Base-by-base conservation (phyloP, 148 eudicot genomes). In the Arctostaphylos glauca region DNA sequence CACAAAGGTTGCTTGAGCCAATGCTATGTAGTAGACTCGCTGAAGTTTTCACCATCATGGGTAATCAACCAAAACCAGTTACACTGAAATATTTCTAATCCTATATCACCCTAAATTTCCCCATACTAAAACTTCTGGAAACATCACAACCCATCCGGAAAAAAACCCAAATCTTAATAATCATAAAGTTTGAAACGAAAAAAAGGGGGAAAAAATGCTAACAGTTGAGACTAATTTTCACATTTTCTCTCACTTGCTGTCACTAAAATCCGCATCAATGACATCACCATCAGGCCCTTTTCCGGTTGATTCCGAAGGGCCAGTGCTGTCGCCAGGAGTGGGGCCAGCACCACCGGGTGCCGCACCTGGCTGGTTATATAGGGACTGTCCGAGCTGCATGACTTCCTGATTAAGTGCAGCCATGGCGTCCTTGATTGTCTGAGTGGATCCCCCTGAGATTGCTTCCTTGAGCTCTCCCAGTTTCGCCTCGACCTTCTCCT, bases 211-310 rank as follows among this genome's bases (percentile, higher is more conserved):
- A 50, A 80, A 47, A 66, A 6, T 14, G 59, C 59, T 31, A 5
- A 25, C 74, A n/a, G 16, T 38, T 21, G 49, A 55, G 7, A 23
- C 23, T 49, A 25, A 31, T 7, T 43, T 53, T 23, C 0, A 13
- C 62, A n/a, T 5, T 6, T 92, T 67, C 16, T 50, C 25, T 75
- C 79, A 76, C 46, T 76, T 76, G 62, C 62, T 76, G 86, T 95
- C 98, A 1, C 94, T 92, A 84, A 95, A 95, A 86, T 95, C 98
- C 16, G 98, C 98, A 87, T 95, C 98, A 23, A 95, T 94, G 75
- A 95, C 98, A 81, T 95, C 98, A 50, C 96, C 98, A 5, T 95
- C 98, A n/a, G 97, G 90, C 74, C 98, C 97, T 85, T 95, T 89
- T 43, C 87, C 91, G 0, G 92, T 81, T 75, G 94, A 82, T 62